Base-by-base conservation (phyloP, 305 asterid genomes). In the Ajuga reptans region DNA sequence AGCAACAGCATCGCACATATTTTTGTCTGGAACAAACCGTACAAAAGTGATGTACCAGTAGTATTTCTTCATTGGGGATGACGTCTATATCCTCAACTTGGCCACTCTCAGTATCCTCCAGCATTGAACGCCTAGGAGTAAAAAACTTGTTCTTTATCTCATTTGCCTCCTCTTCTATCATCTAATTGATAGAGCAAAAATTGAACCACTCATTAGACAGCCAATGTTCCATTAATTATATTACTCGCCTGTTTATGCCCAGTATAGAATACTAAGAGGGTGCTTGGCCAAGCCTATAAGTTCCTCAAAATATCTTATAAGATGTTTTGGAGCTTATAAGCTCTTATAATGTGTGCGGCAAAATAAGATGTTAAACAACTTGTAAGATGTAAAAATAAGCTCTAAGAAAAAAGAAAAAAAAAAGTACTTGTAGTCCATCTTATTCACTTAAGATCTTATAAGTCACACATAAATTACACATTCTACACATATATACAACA, bases 31-130 rank as follows among this genome's bases (percentile, higher is more conserved):
- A 17, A 74, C 59, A 39, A 74, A 64, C 43, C 75, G 51, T 54
- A 63, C 39, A 71, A 34, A 72, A 55, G 54, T 51, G 49, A 45
- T 75, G 66, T 85, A 89, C 99, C 95, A 94, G 77, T 62, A 94
- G 88, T 78, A 94, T 94, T 87, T 94, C 99, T 52, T 89, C 99
- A 47, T 94, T 91, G 54, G 97, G 96, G 64, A 94, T 94, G 59
- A 94, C 82, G 79, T 94, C 99, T 60, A 89, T 87, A 64, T 94
- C 99, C 68, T 94, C 97, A 58, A 94, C 83, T 59, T 83, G 84
- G 69, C 95, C 92, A 66, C 84, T 80, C 51, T 88, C 97, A 63
- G 90, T 75, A 72, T 94, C 99, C 83, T 89, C 99, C 77, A 94
- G 81, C 78, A 79, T 78, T 60, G 99, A 94, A 65, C 97, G 96